phyloP scores from a whole-genome alignment of 352 stramenopile genomes.

The Pythium rhizo-oryzae region DNA sequence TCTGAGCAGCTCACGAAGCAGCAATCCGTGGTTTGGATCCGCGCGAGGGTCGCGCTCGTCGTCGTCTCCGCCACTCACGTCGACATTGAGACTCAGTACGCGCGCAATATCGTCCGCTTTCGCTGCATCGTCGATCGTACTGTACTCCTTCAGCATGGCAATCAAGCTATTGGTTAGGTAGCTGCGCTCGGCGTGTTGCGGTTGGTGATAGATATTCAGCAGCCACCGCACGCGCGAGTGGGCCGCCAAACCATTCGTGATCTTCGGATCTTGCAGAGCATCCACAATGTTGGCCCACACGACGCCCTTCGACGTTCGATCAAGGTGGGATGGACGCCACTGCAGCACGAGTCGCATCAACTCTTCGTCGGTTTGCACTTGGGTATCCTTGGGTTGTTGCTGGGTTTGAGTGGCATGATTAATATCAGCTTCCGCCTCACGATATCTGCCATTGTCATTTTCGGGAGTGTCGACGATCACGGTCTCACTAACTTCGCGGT shows the following conservation, averaged over 20 bases:
- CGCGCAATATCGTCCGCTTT: neutral
- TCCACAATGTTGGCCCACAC: conserved; percentile 6
- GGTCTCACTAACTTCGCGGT: no score
- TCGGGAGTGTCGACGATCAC: no score
- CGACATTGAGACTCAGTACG: neutral
- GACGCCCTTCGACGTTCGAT: neutral
- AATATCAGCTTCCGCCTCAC: neutral
- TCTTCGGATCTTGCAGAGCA: neutral
- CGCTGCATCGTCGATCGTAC: neutral
- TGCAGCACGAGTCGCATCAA: conserved; percentile 1
- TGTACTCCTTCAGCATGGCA: conserved; percentile 4
- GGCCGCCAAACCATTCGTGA: neutral
- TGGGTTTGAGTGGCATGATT: neutral
- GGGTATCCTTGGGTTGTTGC: neutral
- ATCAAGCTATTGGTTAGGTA: neutral
- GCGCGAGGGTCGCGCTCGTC: neutral
- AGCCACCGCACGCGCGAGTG: conserved; percentile 8
- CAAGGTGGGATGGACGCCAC: neutral
- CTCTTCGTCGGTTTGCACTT: neutral
- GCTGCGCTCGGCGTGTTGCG: neutral
- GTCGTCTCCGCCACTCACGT: conserved; percentile 3
- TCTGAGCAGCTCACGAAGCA: conserved; percentile 14
- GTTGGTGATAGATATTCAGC: neutral
- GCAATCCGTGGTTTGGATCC: neutral
- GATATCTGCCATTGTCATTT: neutral